Percentiles rank a stretch among this genome's conserved stretches.
These are phyloP conservation scores for Postia placenta DNA, from an alignment of 768 basidiomycete species.

Conservation along the genomic window DNA sequence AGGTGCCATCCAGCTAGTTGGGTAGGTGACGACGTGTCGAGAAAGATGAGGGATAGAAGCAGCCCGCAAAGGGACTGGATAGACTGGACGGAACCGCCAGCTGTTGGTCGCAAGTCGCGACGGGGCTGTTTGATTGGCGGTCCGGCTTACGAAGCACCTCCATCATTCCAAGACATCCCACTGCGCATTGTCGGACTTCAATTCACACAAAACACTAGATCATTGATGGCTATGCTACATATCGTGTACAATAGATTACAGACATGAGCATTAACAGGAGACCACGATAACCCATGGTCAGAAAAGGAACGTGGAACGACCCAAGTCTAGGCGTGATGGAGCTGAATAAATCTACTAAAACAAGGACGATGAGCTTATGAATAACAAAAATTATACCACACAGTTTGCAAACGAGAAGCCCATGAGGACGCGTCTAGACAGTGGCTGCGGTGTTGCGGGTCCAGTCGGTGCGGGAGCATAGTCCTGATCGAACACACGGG, in stretches of 20 bases:
- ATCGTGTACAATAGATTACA: neutral
- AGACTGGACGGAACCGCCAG: slow-evolving; percentile 12
- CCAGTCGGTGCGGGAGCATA: too few species aligned
- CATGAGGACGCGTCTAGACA: neutral
- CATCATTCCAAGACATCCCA: neutral
- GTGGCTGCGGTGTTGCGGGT: neutral
- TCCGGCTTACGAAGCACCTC: slow-evolving; percentile 17
- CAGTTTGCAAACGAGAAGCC: slow-evolving; percentile 3
- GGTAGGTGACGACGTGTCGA: slow-evolving; percentile 3
- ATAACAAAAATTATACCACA: neutral
- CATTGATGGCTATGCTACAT: too few species aligned
- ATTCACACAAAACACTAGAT: too few species aligned
- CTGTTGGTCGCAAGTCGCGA: slow-evolving; percentile 8
- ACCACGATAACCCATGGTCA: neutral
- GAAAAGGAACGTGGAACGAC: neutral
- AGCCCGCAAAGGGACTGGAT: slow-evolving; percentile 13
- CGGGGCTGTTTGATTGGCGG: slow-evolving; percentile 18
- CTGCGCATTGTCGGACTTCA: slow-evolving; percentile 7
- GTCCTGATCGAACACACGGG: too few species aligned
- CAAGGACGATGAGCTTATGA: neutral
- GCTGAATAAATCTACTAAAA: too few species aligned
- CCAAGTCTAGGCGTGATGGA: neutral
- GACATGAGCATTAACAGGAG: neutral
- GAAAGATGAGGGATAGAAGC: slow-evolving; percentile 7
- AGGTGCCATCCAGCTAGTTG: slow-evolving; percentile 18